phyloP scores from a whole-genome alignment of 805 yeast species.

The Candida vaughaniae region DNA sequence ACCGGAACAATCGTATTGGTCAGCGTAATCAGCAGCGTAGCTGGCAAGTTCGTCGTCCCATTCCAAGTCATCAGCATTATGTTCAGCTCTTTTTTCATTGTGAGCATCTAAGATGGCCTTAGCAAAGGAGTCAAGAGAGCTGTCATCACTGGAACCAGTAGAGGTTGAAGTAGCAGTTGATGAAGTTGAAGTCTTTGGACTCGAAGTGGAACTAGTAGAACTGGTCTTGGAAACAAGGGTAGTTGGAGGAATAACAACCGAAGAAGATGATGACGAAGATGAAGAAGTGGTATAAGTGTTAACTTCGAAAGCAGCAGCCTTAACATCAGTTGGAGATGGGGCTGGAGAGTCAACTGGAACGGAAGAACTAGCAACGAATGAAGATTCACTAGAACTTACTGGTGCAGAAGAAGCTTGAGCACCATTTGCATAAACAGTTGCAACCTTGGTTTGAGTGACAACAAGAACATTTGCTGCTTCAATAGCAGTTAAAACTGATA shows the following conservation, averaged over 20 bases:
- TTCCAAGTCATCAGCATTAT: conserved; percentile 47
- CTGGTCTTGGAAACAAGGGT: conserved; percentile 14
- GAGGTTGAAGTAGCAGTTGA: conserved; percentile 5
- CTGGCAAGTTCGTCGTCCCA: conserved; percentile 57
- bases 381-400: neutral
- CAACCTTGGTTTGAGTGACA: conserved; percentile 12
- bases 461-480: conserved; percentile 11
- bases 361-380: conserved; percentile 6
- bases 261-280: neutral
- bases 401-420: neutral
- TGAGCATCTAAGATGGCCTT: conserved; percentile 55
- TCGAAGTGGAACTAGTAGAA: too few relatives aligned
- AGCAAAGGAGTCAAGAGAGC: conserved; percentile 32
- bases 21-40: conserved; percentile 51
- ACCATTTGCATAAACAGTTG: conserved; percentile 15
- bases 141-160: conserved; percentile 11
- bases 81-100: conserved; percentile 55
- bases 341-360: conserved; percentile 13
- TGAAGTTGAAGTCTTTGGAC: conserved; percentile 9
- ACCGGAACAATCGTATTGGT: conserved; percentile 48
- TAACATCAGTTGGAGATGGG: conserved; percentile 9
- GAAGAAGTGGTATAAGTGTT: neutral
- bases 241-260: conserved; percentile 12
- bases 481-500: conserved; percentile 13
- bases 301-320: conserved; percentile 3